phyloP scores from a whole-genome alignment of 164 flowering plant genomes.

The Pachysandra terminalis region DNA sequence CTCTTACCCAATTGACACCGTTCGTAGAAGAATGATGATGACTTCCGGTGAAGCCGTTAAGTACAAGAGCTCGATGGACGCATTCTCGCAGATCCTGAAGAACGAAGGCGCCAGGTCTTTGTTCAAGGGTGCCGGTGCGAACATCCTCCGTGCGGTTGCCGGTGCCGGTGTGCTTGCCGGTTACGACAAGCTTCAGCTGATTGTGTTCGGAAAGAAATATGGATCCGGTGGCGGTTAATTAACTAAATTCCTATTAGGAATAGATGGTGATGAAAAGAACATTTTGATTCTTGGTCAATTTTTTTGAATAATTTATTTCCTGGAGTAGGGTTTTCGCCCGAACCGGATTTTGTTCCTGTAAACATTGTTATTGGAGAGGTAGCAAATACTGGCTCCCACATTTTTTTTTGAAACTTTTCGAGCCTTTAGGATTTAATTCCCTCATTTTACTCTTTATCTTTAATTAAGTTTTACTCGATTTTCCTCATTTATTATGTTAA shows the following conservation, averaged over 20 bases:
- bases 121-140: slow-evolving; percentile 59
- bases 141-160: slow-evolving; percentile 55
- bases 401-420: too few species aligned
- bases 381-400: too few species aligned
- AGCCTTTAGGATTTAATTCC: too few species aligned
- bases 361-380: too few species aligned
- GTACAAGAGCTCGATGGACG: slow-evolving; percentile 46
- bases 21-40: slow-evolving; percentile 57
- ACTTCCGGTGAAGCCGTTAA: slow-evolving; percentile 50
- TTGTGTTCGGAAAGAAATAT: slow-evolving; percentile 52
- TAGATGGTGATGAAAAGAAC: slow-evolving; percentile 34
- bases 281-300: too few species aligned
- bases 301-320: too few species aligned
- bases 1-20: slow-evolving; percentile 51
- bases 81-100: slow-evolving; percentile 41
- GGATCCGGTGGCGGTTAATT: slow-evolving; percentile 42
- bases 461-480: too few species aligned
- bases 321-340: too few species aligned
- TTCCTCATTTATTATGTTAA: too few species aligned
- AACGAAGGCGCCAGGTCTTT: slow-evolving; percentile 56
- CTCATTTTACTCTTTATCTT: too few species aligned
- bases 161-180: slow-evolving; percentile 62
- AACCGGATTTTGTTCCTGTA: too few species aligned
- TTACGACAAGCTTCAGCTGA: slow-evolving; percentile 46
- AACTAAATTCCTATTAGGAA: not conserved